Base-by-base conservation (phyloP, 495 filamentous ascomycete genomes). In the Neurospora sp. region DNA sequence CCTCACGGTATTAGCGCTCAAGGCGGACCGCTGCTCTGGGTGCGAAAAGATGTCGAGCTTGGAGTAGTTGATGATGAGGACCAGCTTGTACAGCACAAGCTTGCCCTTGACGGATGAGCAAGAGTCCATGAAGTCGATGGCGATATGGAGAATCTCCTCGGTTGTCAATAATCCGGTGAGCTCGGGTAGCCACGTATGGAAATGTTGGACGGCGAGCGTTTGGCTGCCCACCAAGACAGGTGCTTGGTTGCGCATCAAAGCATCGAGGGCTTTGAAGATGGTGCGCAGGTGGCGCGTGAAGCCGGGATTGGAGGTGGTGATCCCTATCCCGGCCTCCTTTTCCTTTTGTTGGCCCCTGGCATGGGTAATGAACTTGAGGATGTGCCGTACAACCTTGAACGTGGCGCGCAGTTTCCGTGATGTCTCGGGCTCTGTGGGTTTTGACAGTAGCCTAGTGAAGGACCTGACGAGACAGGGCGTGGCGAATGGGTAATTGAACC, bases 121-220 rank as follows among this genome's bases (percentile, higher is more conserved):
- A 13, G 96, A 92, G 78, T 97, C 93, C 85, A 99, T 90, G 78
- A 98, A 97, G 79, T 93, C 92, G 71, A 94, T 92, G 34, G 95
- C 94, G 70, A 98, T 90, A 77, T 97, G 90, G 71, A 98, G 82
- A 73, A 97, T 96, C 80, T 99, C 94, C 73, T 92, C 91, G 1
- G 90, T 89, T 17, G 85, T 88, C 77, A 99, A 87, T 40, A 94
- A 85, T 17, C 90, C 88, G 5, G 88, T 88, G 8, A 98, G 88
- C 75, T 97, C 94, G 0, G 96, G 96, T 13, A 99, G 84, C 96
- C 96, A 98, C 3, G 92, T 90, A 79, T 98, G 96, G 80, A 98
- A 97, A 82, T 98, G 92, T 79, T 99, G 96, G 21, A 98, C 94
- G 6, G 96, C 92, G 39, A 99, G 82, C 2, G 96, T 98, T 79